A percentile compares a stretch with the other conserved stretches of the same genome.
phyloP scores from a whole-genome alignment of 1,284 basidiomycete species.

The Mrakiaceae sp. region DNA sequence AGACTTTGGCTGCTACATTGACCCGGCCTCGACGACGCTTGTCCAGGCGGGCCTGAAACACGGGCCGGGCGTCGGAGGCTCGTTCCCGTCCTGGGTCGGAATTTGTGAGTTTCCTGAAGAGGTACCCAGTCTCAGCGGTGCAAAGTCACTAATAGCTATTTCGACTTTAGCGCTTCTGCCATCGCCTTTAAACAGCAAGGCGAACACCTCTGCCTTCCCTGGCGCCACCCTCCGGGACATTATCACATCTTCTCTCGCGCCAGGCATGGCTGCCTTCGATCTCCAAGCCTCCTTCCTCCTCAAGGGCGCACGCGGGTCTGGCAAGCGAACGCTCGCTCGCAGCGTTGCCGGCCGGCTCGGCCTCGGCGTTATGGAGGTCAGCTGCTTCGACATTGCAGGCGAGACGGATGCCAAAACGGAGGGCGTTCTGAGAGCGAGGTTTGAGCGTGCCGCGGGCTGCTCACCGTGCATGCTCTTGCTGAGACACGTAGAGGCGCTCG shows the following conservation, averaged over 20 bases:
- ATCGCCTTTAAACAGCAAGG: no score
- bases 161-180: no score
- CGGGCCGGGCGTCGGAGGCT: conserved; percentile 47
- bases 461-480: conserved; percentile 79
- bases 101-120: not conserved
- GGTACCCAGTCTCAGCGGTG: no score
- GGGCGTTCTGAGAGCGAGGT: conserved; percentile 57
- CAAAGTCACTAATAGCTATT: no score
- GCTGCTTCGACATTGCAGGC: conserved; percentile 73
- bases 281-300: conserved; percentile 57
- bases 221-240: conserved; percentile 38
- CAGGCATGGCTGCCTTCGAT: conserved; percentile 47
- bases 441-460: conserved; percentile 68
- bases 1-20: conserved; percentile 66
- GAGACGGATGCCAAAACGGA: conserved; percentile 73
- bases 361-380: conserved; percentile 72
- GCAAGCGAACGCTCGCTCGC: conserved; percentile 37
- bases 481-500: conserved; percentile 72
- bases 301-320: conserved; percentile 48
- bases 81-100: conserved; percentile 38
- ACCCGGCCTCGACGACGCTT: conserved; percentile 57
- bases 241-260: conserved; percentile 46
- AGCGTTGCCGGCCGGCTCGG: conserved; percentile 52
- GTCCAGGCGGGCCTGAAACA: conserved; percentile 68
- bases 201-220: no score